phyloP scores from a whole-genome alignment of 2,329 filamentous ascomycete genomes.

The Colletotrichum spaethianum region DNA sequence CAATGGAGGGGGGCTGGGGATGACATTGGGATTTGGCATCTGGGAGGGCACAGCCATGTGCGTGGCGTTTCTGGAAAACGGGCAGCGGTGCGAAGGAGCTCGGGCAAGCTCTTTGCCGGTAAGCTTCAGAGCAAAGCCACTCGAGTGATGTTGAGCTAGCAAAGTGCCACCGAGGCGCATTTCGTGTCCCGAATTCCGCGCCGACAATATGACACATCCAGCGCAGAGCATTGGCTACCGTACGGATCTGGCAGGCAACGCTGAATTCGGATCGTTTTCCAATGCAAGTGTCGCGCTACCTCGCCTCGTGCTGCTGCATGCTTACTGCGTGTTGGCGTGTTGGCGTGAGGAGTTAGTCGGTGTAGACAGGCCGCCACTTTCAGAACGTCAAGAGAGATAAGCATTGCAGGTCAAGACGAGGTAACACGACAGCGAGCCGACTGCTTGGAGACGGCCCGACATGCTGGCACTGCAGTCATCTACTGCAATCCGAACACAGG shows the following conservation, averaged over 20 bases:
- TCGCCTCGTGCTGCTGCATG: conserved; percentile 3
- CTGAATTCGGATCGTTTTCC: conserved; percentile 5
- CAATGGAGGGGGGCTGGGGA: background rate
- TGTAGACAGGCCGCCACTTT: background rate
- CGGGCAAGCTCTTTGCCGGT: background rate
- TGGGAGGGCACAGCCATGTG: conserved; percentile 14
- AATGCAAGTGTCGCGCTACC: conserved; percentile 7
- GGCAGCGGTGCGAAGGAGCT: background rate
- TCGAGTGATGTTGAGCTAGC: background rate
- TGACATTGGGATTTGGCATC: background rate
- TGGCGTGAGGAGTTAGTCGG: background rate
- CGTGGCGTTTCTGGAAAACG: conserved; percentile 16
- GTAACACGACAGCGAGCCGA: conserved; percentile 11
- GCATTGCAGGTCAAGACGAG: background rate
- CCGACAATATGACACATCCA: background rate
- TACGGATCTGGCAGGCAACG: conserved; percentile 1
- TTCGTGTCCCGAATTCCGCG: background rate
- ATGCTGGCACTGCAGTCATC: conserved; percentile 9
- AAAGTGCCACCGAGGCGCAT: background rate
- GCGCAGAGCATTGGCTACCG: background rate
- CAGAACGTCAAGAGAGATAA: background rate
- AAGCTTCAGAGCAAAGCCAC: background rate
- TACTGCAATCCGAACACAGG: background rate
- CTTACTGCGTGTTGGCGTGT: conserved; percentile 10
- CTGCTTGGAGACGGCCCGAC: background rate